A percentile compares a stretch with the other conserved stretches of the same genome.
phyloP scores from a whole-genome alignment of 495 filamentous ascomycete genomes.

The Thermochaetoides thermophila region DNA sequence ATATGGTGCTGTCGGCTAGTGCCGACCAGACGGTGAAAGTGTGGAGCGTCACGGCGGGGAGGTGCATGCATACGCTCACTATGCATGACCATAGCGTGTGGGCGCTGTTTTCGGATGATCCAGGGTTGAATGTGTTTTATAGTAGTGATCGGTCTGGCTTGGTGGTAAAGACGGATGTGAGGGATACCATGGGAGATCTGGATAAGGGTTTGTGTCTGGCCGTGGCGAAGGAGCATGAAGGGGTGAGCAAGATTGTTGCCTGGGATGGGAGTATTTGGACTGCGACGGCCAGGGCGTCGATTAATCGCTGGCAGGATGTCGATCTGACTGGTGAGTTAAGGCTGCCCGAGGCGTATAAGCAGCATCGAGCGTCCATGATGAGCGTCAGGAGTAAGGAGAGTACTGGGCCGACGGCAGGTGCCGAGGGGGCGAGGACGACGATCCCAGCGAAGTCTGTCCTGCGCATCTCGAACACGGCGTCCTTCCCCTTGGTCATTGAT shows the following conservation, averaged over 20 bases:
- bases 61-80: conserved; percentile 93
- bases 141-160: conserved; percentile 83
- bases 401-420: conserved; percentile 5
- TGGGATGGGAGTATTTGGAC: conserved; percentile 82
- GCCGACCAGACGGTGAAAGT: conserved; percentile 96
- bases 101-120: conserved; percentile 84
- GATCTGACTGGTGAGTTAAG: conserved; percentile 49
- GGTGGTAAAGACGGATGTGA: conserved; percentile 85
- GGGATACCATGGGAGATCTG: conserved; percentile 52
- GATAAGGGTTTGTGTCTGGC: conserved; percentile 85
- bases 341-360: conserved; percentile 38
- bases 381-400: conserved; percentile 21
- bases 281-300: conserved; percentile 82
- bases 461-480: conserved; percentile 68
- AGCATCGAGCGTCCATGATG: conserved; percentile 37
- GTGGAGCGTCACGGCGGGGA: conserved; percentile 86
- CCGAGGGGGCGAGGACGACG: conserved; percentile 33
- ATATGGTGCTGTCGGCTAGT: conserved; percentile 86
- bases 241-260: conserved; percentile 71
- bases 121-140: conserved; percentile 76
- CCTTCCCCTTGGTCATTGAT: conserved; percentile 42
- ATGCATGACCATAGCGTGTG: conserved; percentile 99
- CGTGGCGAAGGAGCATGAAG: conserved; percentile 79
- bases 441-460: conserved; percentile 65
- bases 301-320: conserved; percentile 85